Evolutionary conservation across 2,329 filamentous ascomycete genomes (phyloP), one percentile per base, ranked within the genome.

Genomic region (Lachnellula hyalina): DNA sequence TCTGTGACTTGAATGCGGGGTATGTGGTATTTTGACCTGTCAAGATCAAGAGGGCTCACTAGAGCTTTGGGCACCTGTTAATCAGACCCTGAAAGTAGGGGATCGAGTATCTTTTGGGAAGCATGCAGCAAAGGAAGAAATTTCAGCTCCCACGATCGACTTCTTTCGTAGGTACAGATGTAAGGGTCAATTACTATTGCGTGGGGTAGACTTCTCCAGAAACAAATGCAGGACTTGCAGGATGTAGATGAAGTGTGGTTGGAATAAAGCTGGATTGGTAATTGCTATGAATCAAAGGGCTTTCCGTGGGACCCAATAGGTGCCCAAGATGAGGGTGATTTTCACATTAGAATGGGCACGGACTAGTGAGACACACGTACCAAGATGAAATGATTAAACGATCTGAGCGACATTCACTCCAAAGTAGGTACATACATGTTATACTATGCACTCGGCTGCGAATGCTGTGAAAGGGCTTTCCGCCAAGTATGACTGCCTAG

Each of bases 1-100:
- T 55, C 51, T 57, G 25, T 48, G 38, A 25, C n/a, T 42, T 28
- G 35, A 52, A 49, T 48, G 61, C 59, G 61, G 61, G 61, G 61
- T 63, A 61, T 47, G 49, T 52, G 19, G 46, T 49, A 56, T 49
- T 25, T 17, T 34, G 17, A 15, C 35, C 47, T 9, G n/a, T 15
- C 15, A 4, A 17, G 32, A 32, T 36, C 47, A 23, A n/a, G 12
- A 49, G 32, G 47, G 8, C 15, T 40, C 15, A 49, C 19, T 23
- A 7, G 28, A 15, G 47, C 19, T 17, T 36, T 38, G 34, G 35
- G 7, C 2, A 9, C 35, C 21, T 12, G 9, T 36, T 3, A 40
- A 44, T 4, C 44, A 46, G 21, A 21, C 19, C 47, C 35, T 5
- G 11, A 28, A 47, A 17, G 17, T 47, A 23, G 17, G 47, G 21